Base-by-base conservation (phyloP, 495 filamentous ascomycete species). In the Neurospora hispaniola region DNA sequence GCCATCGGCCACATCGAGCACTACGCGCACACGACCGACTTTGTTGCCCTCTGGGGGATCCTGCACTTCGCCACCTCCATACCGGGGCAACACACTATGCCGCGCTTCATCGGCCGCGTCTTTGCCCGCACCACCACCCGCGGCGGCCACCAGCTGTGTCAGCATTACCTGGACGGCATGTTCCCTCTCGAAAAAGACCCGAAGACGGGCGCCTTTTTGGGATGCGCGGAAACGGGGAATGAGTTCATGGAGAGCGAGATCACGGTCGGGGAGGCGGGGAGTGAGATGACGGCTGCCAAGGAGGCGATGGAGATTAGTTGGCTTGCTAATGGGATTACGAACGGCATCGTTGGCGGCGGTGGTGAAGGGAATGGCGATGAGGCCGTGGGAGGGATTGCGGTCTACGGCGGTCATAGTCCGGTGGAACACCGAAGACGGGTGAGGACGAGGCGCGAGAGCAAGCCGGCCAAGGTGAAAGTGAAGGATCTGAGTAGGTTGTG, bases 141-240 rank as follows among this genome's bases (percentile, higher is more conserved):
- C 2, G 83, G 85, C 5, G 94, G 94, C 0, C 94, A 97, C 78
- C 83, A 92, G 73, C 85, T 97, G 72, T 89, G 88, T 71, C 90
- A 93, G 82, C 94, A 97, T 77, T 97, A 96, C 69, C 82, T 96
- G 0, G 88, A 91, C 71, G 82, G 79, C n/a, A 95, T 96, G 90
- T 97, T 97, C 74, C 87, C 88, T 0, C 79, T 90, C 4, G 75
- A 77, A 10, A 76, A 78, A 0, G 76, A 83, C 23, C 69, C 74
- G 2, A 68, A 73, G 12, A 79, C 72, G 27, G 82, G 79, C 11
- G 76, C 75, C 14, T 76, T 84, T 31, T 54, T 73, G 0, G 81
- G 81, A 0, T 83, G 77, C 27, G 74, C 70, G 66, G 78, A 74
- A 71, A 79, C 69, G 12, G 75, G 69, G 27, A 87, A 86, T 69